Conservation (phyloP, 768 basidiomycete genomes). For the Lactarius sanguifluus region DNA sequence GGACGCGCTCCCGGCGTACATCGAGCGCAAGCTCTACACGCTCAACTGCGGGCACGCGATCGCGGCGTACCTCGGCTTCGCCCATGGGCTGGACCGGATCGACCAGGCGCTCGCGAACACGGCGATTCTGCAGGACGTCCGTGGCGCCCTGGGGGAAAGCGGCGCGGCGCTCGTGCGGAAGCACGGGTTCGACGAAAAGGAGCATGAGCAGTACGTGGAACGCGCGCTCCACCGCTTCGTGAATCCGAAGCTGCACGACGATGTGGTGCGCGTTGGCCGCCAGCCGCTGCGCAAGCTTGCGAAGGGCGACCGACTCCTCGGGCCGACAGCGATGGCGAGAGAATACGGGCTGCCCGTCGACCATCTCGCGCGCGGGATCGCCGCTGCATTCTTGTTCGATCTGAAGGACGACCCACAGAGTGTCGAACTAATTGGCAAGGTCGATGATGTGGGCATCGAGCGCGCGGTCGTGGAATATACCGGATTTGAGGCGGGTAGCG, state of each 20-base stretch:
- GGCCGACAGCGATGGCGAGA: slow-evolving; percentile 39
- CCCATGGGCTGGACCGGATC: slow-evolving; percentile 36
- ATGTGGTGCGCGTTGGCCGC: slow-evolving; percentile 40
- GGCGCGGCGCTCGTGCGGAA: slow-evolving; percentile 40
- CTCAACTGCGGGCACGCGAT: slow-evolving; percentile 45
- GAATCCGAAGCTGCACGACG: slow-evolving; percentile 40
- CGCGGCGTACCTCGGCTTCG: slow-evolving; percentile 41
- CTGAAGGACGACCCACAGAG: slow-evolving; percentile 39
- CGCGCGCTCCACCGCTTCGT: slow-evolving; percentile 38
- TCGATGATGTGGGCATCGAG: slow-evolving; percentile 35
- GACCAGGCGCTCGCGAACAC: slow-evolving; percentile 37
- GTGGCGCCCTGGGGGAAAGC: slow-evolving; percentile 39
- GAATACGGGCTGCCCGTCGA: slow-evolving; percentile 36
- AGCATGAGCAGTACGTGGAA: slow-evolving; percentile 37
- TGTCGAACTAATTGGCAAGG: slow-evolving; percentile 35
- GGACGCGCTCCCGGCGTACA: slow-evolving; percentile 38
- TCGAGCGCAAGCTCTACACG: slow-evolving; percentile 46
- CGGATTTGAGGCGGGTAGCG: slow-evolving; percentile 32
- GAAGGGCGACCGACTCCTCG: slow-evolving; percentile 39
- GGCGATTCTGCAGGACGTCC: slow-evolving; percentile 35
- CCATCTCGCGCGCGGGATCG: slow-evolving; percentile 38
- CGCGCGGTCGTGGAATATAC: slow-evolving; percentile 36
- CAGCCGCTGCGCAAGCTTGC: slow-evolving; percentile 44
- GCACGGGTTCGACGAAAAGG: slow-evolving; percentile 32
- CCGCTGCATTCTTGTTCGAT: slow-evolving; percentile 39